A percentile compares a stretch with the other conserved stretches of the same genome.
These are phyloP conservation scores for Babesia gibsoni DNA, from an alignment of 169 alveolate species.

Conservation along the genomic window DNA sequence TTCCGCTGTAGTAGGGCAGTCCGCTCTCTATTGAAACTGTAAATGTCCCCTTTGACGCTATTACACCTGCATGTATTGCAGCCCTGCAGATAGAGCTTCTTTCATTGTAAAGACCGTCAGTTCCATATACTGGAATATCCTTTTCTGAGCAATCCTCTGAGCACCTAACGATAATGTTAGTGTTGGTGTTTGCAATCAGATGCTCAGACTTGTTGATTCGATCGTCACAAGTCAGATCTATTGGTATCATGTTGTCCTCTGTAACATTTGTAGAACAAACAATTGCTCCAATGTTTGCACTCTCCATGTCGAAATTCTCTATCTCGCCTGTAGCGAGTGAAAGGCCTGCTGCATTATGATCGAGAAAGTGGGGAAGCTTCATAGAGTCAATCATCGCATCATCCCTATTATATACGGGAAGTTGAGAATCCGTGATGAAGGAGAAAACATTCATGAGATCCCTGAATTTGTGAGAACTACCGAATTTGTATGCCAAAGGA, in stretches of 20 bases:
- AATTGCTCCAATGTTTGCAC: conserved; percentile 81
- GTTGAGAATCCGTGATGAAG: conserved; percentile 30
- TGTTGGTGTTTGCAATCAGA: conserved; percentile 75
- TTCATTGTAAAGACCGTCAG: conserved; percentile 81
- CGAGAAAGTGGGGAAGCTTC: neutral
- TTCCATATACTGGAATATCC: conserved; percentile 76
- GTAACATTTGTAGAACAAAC: conserved; percentile 83
- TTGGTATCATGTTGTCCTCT: conserved; percentile 69
- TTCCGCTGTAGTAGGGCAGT: conserved; percentile 78
- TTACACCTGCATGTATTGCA: conserved; percentile 86
- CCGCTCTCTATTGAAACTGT: conserved; percentile 84
- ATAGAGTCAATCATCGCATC: neutral
- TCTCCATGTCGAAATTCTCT: conserved; percentile 78
- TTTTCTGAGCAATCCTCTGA: conserved; percentile 51
- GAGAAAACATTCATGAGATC: conserved; percentile 71
- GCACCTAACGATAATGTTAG: conserved; percentile 80
- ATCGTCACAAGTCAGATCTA: conserved; percentile 58
- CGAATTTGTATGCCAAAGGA: conserved; percentile 84
- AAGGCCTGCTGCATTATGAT: conserved; percentile 78
- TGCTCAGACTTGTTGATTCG: conserved; percentile 39
- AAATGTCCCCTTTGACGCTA: conserved; percentile 77
- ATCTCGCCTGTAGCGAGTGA: conserved; percentile 76
- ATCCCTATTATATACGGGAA: neutral
- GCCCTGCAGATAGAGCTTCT: conserved; percentile 86
- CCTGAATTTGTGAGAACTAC: conserved; percentile 78